Percentiles rank a stretch among this genome's conserved stretches.
Conservation (phyloP, 768 basidiomycete species). For the Clitopilus hobsonii region DNA sequence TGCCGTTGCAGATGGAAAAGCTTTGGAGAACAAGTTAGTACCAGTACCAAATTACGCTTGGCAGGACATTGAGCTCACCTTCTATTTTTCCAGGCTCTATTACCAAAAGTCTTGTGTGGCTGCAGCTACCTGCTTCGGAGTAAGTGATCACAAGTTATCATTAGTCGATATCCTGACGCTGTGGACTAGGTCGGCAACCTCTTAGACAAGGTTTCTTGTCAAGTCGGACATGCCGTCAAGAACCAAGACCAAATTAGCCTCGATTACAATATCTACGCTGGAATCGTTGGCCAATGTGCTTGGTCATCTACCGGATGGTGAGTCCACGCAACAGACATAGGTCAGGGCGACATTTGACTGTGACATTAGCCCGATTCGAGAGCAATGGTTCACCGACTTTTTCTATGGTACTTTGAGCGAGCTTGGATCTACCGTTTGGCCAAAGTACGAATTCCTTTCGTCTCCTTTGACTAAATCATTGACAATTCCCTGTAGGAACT, state of each 20-base stretch:
- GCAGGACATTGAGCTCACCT: not conserved
- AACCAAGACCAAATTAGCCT: not conserved
- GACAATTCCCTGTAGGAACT: not conserved
- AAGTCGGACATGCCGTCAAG: not conserved
- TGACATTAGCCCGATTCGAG: not conserved
- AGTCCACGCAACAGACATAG: too few relatives aligned
- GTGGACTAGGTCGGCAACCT: not conserved
- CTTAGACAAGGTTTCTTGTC: not conserved
- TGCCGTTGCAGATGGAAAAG: not conserved
- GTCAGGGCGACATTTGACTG: too few relatives aligned
- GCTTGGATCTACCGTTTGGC: not conserved
- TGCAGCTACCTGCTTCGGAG: not conserved
- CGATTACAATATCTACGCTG: not conserved
- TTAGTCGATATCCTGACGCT: not conserved
- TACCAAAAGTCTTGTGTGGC: not conserved
- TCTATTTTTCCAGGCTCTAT: not conserved
- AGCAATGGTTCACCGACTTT: not conserved
- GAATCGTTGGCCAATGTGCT: not conserved
- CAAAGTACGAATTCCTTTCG: too few relatives aligned
- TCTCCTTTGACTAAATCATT: too few relatives aligned
- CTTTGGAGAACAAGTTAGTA: not conserved
- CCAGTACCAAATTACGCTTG: not conserved
- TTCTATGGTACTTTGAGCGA: not conserved
- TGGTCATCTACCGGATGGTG: not conserved
- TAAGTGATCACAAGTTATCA: not conserved